Evolutionary conservation across 306 rosid species (phyloP), one percentile per base, ranked within the genome.

Genomic region (Dryas alaskensis): DNA sequence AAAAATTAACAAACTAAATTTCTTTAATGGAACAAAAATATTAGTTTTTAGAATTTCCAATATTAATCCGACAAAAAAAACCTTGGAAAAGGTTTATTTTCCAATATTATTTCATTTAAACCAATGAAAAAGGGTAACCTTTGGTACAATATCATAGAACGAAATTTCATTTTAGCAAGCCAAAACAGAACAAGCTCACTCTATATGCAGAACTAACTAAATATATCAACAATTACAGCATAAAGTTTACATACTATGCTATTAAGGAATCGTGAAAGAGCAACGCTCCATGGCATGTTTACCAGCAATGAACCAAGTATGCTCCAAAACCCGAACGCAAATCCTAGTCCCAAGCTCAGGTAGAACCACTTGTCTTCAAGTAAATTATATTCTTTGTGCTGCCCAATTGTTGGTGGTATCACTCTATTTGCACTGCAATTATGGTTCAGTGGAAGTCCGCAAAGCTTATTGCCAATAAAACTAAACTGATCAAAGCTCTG

Each of bases 331-430:
- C 60, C 60, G 60, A 55, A 17, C 10, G 17, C 4, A 31, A 55
- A 55, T 55, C 60, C 60, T 4, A 55, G 25, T 8, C 60, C 60
- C 60, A 55, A 55, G 27, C 60, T 55, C 7, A 55, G 11, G 17
- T 55, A 55, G 60, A 55, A 55, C 60, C 60, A 52, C 57, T 52
- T 52, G 60, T 16, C 60, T 55, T 55, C 37, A 55, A 55, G 31
- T 16, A 17, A 0, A 55, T 54, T 16, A 27, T 17, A 55, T 55
- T 4, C 60, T 54, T 1, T 17, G 31, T 52, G 19, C 16, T 52
- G 22, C 57, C 16, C 22, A 52, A 14, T 19, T 1, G 17, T 16
- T 14, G 22, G 3, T 1, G 57, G 57, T 14, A 6, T 52, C 22
- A 14, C 19, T 8, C 57, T 0, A 16, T 14, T 52, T 52, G 19